Conservation (phyloP, 1,284 basidiomycete genomes). For the Mycosarcoma mackinlayi region DNA sequence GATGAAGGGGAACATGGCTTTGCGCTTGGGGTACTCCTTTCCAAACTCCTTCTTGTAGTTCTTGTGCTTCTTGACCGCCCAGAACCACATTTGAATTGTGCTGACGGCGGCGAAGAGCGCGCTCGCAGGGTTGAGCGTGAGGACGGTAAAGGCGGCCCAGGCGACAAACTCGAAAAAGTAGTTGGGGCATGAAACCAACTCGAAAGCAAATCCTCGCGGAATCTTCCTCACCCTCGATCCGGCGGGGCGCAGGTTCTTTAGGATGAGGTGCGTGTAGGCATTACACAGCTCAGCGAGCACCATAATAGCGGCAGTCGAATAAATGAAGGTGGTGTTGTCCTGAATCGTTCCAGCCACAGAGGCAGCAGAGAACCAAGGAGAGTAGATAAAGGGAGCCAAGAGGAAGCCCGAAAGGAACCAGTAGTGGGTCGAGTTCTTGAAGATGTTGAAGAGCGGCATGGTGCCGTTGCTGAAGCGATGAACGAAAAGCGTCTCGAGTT, state of each 20-base stretch:
- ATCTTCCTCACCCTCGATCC: conserved; percentile 84
- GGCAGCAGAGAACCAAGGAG: conserved; percentile 75
- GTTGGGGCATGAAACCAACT: conserved; percentile 87
- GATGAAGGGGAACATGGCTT: conserved; percentile 83
- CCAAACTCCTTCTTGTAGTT: conserved; percentile 90
- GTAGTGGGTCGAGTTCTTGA: conserved; percentile 76
- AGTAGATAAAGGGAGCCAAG: conserved; percentile 48
- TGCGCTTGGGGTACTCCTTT: conserved; percentile 83
- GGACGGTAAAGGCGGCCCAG: conserved; percentile 79
- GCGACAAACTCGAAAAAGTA: conserved; percentile 89
- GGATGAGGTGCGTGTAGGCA: conserved; percentile 81
- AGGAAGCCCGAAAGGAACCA: conserved; percentile 79
- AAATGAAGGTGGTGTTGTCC: conserved; percentile 78
- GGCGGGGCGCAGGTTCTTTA: conserved; percentile 83
- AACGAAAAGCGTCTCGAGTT: conserved; percentile 89
- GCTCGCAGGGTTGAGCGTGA: conserved; percentile 77
- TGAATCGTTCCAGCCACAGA: conserved; percentile 77
- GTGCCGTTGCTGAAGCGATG: conserved; percentile 89
- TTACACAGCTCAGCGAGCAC: conserved; percentile 87
- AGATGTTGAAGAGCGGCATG: conserved; percentile 87
- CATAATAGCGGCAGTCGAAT: conserved; percentile 78
- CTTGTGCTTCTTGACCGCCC: conserved; percentile 92
- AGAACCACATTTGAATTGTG: conserved; percentile 80
- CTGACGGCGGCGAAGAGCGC: conserved; percentile 79
- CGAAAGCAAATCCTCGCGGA: conserved; percentile 83